A percentile compares a stretch with the other conserved stretches of the same genome.
Conservation (phyloP, 768 basidiomycete species). For the Hemileccinum impolitum region DNA sequence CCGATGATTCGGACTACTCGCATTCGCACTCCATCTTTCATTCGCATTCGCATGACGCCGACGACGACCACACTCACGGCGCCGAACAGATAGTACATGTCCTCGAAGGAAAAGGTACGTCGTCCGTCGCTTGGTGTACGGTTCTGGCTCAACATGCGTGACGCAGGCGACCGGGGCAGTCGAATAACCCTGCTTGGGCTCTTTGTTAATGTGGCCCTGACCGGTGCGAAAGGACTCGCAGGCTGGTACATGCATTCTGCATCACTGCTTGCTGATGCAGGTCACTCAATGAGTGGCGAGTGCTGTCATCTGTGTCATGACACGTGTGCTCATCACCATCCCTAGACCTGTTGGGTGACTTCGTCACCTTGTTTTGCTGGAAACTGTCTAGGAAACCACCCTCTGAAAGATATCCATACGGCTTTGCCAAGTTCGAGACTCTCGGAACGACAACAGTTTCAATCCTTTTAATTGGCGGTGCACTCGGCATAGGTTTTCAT, state of each 20-base stretch:
- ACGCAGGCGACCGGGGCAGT: conserved; percentile 73
- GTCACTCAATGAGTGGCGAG: conserved; percentile 84
- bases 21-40: conserved; percentile 68
- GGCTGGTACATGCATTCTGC: conserved; percentile 91
- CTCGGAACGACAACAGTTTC: conserved; percentile 91
- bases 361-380: conserved; percentile 90
- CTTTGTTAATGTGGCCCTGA: conserved; percentile 77
- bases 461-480: conserved; percentile 79
- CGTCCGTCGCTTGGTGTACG: not conserved
- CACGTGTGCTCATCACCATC: conserved; percentile 9
- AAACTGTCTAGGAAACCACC: conserved; percentile 80
- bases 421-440: conserved; percentile 93
- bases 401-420: conserved; percentile 76
- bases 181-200: conserved; percentile 85
- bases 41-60: conserved; percentile 61
- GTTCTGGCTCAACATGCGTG: not conserved
- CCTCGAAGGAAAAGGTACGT: conserved; percentile 60
- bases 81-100: conserved; percentile 68
- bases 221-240: conserved; percentile 79
- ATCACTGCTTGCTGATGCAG: conserved; percentile 88
- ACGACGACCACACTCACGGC: conserved; percentile 55
- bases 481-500: conserved; percentile 84
- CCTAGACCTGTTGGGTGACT: conserved; percentile 81
- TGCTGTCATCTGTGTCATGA: conserved; percentile 10
- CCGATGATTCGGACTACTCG: conserved; percentile 38